Evolutionary conservation across 139 green algal genomes (phyloP), one percentile per base, ranked within the genome.

Genomic region (Chlamydomonas applanata): DNA sequence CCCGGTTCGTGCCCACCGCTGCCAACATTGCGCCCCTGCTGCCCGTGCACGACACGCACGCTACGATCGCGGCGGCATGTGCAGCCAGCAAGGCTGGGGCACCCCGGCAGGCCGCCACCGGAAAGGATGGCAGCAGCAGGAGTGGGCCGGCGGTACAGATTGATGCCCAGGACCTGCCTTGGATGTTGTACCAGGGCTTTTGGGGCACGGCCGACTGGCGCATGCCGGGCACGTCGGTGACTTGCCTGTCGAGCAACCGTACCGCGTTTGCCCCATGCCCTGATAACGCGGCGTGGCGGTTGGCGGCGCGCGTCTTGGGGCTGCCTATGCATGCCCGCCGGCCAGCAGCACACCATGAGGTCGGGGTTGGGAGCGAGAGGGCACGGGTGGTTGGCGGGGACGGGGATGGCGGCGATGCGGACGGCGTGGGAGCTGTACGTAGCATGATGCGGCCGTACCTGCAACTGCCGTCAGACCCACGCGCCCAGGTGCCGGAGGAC

Each of bases 201-300:
- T 66, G 59, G 59, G 59, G 59, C 27, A 27, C 59, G 20, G 59
- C 59, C 29, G 59, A 66, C 20, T 66, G 59, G 59, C 25, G 29
- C 20, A n/a, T 66, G 59, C 59, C 59, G 4, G 59, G n/a, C 3
- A n/a, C 59, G 3, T 66, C 59, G n/a, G 9, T 66, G n/a, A 66
- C 59, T 4, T 66, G 59, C 59, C 59, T 66, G n/a, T 66, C 59
- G 9, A 25, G n/a, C 25, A 66, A 35, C 59, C 59, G 59, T 36
- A 16, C 40, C 35, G 59, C 29, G n/a, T 44, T 66, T 36, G 59
- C 59, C 4, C 29, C 27, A 4, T 66, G 59, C 59, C 59, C 59
- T 4, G 59, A 66, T 25, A 44, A n/a, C 20, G 20, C 59, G 20
- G 59, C 59, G 4, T 66, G 59, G 59, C 59, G 59, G n/a, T 4